Percentiles rank a stretch among this genome's conserved stretches.
phyloP scores from a whole-genome alignment of 805 yeast species.

The Saturnispora zaruensis region DNA sequence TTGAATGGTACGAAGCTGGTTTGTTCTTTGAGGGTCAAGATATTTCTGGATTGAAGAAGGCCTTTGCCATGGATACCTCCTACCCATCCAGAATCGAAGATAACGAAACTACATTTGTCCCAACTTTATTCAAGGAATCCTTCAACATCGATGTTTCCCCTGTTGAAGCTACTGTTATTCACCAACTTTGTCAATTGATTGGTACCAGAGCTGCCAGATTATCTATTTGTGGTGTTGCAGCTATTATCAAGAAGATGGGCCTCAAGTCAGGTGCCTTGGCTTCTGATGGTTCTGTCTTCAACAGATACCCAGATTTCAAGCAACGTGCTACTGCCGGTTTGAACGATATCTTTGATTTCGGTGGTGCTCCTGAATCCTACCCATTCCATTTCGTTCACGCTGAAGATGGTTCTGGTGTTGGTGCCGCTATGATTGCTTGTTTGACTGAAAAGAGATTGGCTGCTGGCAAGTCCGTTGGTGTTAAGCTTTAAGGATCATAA shows the following conservation, averaged over 20 bases:
- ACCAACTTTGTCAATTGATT: conserved; percentile 74
- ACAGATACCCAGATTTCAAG: conserved; percentile 87
- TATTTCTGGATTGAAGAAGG: conserved; percentile 46
- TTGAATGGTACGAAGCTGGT: conserved; percentile 61
- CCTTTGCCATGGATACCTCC: conserved; percentile 82
- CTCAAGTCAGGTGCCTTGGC: conserved; percentile 78
- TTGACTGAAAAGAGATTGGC: conserved; percentile 73
- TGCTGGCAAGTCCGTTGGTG: conserved; percentile 44
- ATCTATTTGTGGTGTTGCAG: conserved; percentile 92
- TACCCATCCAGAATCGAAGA: conserved; percentile 81
- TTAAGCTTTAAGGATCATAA: conserved; percentile 1
- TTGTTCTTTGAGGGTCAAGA: conserved; percentile 66
- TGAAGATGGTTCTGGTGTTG: conserved; percentile 97
- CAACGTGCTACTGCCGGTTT: conserved; percentile 83
- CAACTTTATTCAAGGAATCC: conserved; percentile 49
- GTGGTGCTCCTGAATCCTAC: conserved; percentile 15
- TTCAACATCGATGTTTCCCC: conserved; percentile 59
- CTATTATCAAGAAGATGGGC: conserved; percentile 80
- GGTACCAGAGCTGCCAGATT: conserved; percentile 92
- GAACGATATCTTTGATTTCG: conserved; percentile 84
- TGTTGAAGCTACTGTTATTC: conserved; percentile 74
- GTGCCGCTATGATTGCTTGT: conserved; percentile 97
- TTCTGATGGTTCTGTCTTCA: conserved; percentile 94
- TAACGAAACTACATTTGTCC: conserved; percentile 74
- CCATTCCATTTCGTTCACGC: conserved; percentile 25